Evolutionary conservation across 2,329 filamentous ascomycete genomes (phyloP).

Genomic region (Cyphellophora attinorum): DNA sequence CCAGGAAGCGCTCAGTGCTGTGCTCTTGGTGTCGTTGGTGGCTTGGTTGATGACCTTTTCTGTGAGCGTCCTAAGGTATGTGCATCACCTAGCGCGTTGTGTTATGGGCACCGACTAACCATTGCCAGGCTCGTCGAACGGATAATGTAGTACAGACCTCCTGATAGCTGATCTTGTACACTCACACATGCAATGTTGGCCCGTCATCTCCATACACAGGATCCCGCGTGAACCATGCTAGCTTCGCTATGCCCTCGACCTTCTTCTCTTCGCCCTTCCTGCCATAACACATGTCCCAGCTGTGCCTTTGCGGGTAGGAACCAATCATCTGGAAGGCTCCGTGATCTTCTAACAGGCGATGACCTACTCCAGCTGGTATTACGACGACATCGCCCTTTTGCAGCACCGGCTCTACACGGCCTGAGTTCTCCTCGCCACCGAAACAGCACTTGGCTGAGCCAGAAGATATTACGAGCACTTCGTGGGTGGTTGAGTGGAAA

Average conservation of each 20-base stretch:
- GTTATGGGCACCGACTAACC: slow-evolving; percentile 20
- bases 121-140: slow-evolving; percentile 28
- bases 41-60: slow-evolving; percentile 89
- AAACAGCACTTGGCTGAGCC: slow-evolving; percentile 56
- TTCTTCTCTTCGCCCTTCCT: slow-evolving; percentile 45
- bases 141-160: slow-evolving; percentile 10
- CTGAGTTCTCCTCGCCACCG: slow-evolving; percentile 53
- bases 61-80: slow-evolving; percentile 66
- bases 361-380: slow-evolving; percentile 56
- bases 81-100: neutral
- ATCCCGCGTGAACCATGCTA: slow-evolving; percentile 52
- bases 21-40: slow-evolving; percentile 70
- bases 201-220: slow-evolving; percentile 50
- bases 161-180: neutral
- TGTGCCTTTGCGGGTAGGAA: slow-evolving; percentile 47
- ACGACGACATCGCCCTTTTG: slow-evolving; percentile 54
- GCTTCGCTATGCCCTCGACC: slow-evolving; percentile 34
- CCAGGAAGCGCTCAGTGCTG: slow-evolving; percentile 63
- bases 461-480: slow-evolving; percentile 51
- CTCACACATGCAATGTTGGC: slow-evolving; percentile 36
- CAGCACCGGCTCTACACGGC: slow-evolving; percentile 46
- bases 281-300: slow-evolving; percentile 67
- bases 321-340: slow-evolving; percentile 58
- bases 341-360: slow-evolving; percentile 46
- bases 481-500: slow-evolving; percentile 59